Conservation (phyloP, 192 early-diverging fungal species). For the Gigaspora rosea region DNA sequence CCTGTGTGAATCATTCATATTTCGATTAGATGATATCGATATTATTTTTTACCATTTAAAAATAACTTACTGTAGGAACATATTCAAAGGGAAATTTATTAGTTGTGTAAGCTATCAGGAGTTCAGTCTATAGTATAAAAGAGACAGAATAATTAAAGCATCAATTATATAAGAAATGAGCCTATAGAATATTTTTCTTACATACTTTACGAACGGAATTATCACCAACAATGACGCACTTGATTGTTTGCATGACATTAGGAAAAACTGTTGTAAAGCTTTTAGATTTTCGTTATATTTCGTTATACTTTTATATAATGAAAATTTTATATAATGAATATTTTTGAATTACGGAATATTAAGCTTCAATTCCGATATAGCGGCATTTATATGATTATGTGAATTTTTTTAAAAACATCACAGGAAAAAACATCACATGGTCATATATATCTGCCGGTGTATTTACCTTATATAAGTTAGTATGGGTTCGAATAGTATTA, state of each 20-base stretch:
- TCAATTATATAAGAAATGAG: not conserved
- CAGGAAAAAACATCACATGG: too few species aligned
- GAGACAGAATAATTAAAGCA: not conserved
- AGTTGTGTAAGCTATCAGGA: slow-evolving; percentile 94
- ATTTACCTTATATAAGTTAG: too few species aligned
- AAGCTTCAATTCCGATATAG: too few species aligned
- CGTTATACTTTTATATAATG: too few species aligned
- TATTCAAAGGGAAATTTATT: slow-evolving; percentile 98
- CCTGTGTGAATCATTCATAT: slow-evolving; percentile 38
- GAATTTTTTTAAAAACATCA: too few species aligned
- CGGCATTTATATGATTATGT: too few species aligned
- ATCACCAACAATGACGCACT: slow-evolving; percentile 79
- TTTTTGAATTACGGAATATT: too few species aligned
- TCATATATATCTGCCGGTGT: too few species aligned
- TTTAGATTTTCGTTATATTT: too few species aligned
- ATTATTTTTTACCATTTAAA: not conserved
- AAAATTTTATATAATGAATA: too few species aligned
- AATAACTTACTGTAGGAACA: slow-evolving; percentile 83
- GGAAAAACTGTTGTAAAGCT: not conserved
- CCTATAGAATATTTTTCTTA: not conserved
- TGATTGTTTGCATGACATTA: slow-evolving; percentile 73
- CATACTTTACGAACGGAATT: slow-evolving; percentile 72
- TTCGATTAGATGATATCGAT: too few species aligned
- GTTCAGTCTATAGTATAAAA: slow-evolving; percentile 69
- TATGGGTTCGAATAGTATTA: too few species aligned